Conservation (phyloP, 129 eudicot species). For the Chrysanthemum makinoi region DNA sequence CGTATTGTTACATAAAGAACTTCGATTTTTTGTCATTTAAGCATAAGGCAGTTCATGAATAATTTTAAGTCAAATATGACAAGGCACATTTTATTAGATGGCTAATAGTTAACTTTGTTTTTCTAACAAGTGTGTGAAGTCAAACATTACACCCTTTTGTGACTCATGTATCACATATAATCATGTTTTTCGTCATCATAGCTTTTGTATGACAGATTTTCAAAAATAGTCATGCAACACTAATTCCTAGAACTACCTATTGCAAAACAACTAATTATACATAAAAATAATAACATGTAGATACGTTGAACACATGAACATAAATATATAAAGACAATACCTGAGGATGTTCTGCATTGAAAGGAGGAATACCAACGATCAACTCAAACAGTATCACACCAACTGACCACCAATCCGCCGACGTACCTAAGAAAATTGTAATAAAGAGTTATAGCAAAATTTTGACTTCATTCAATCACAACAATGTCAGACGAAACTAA, state of each 20-base stretch:
- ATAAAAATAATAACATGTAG: background rate
- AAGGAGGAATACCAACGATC: slow-evolving; percentile 98
- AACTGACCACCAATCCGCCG: slow-evolving; percentile 99
- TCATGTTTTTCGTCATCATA: slow-evolving; percentile 8
- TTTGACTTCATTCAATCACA: slow-evolving; percentile 2
- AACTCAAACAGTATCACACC: slow-evolving; percentile 93
- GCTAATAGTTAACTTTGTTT: slow-evolving; percentile 5
- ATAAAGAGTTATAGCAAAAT: background rate
- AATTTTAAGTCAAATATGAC: background rate
- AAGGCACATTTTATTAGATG: background rate
- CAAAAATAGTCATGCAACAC: background rate
- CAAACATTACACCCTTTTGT: slow-evolving; percentile 8
- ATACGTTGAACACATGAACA: background rate
- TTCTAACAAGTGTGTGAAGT: background rate
- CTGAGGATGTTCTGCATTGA: slow-evolving; percentile 99
- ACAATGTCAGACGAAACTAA: too few relatives aligned
- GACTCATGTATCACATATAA: background rate
- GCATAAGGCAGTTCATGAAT: background rate
- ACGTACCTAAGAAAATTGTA: slow-evolving; percentile 46
- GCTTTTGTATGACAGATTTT: background rate
- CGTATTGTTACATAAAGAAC: slow-evolving; percentile 7
- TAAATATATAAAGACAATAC: slow-evolving; percentile 26
- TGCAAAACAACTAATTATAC: slow-evolving; percentile 10
- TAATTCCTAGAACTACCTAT: slow-evolving; percentile 10
- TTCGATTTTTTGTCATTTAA: background rate